phyloP scores from a whole-genome alignment of 2,329 filamentous ascomycete genomes.

The Alternaria angustiovoidea region DNA sequence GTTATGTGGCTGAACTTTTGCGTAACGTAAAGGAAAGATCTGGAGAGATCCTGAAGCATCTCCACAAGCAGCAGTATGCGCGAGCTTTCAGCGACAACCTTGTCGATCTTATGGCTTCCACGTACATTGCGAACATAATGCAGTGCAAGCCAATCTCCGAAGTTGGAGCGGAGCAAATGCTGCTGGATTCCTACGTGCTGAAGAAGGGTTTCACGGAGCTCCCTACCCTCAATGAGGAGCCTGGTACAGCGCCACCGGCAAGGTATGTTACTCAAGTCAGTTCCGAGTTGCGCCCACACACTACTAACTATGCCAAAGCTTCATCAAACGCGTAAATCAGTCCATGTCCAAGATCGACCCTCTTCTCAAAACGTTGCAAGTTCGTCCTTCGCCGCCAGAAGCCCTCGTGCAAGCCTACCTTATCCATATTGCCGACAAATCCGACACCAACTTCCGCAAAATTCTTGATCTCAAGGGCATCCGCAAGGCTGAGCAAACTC shows the following conservation, averaged over 20 bases:
- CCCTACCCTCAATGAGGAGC: constrained; percentile 66
- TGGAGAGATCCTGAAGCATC: constrained; percentile 75
- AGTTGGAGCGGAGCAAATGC: constrained; percentile 96
- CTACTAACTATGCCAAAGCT: constrained; percentile 59
- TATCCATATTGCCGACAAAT: constrained; percentile 93
- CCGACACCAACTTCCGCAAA: constrained; percentile 94
- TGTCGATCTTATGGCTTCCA: constrained; percentile 83
- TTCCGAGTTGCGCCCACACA: background rate
- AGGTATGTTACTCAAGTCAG: constrained; percentile 43
- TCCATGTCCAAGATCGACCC: constrained; percentile 89
- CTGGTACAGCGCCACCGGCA: constrained; percentile 65
- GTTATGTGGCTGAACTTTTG: constrained; percentile 85
- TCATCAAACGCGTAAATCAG: constrained; percentile 84
- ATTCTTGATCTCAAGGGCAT: constrained; percentile 96
- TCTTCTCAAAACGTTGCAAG: constrained; percentile 94
- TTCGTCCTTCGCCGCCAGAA: constrained; percentile 88
- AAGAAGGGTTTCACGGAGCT: constrained; percentile 80
- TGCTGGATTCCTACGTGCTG: constrained; percentile 91
- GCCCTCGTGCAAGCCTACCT: constrained; percentile 96
- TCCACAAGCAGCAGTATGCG: constrained; percentile 93
- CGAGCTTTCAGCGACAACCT: constrained; percentile 94
- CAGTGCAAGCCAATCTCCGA: constrained; percentile 91
- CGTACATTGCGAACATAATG: constrained; percentile 84
- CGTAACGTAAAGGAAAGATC: constrained; percentile 75
- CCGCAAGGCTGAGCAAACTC: constrained; percentile 77